These are phyloP conservation scores for Penicillium sumatraense DNA, from an alignment of 2,329 filamentous ascomycete species.

Conservation along the genomic window DNA sequence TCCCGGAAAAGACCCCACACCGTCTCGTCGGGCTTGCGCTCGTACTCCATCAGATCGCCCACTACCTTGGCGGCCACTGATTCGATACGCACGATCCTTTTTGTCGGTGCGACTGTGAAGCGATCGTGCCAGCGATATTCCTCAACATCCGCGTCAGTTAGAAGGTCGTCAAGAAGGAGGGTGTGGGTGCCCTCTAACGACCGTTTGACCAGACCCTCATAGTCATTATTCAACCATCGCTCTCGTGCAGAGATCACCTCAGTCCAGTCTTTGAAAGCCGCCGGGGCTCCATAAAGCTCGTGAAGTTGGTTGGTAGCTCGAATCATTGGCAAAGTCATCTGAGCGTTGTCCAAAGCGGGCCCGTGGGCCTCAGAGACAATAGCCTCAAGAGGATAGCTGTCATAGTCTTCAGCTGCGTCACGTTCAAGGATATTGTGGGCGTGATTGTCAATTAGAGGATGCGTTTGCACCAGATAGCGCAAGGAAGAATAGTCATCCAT, in stretches of 20 bases:
- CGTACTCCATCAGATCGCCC: constrained; percentile 49
- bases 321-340: constrained; percentile 68
- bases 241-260: constrained; percentile 57
- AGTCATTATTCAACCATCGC: constrained; percentile 53
- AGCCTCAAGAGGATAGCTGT: constrained; percentile 57
- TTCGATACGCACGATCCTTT: constrained; percentile 79
- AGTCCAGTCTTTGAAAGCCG: constrained; percentile 64
- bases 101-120: constrained; percentile 67
- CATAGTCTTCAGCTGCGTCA: constrained; percentile 37
- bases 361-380: constrained; percentile 76
- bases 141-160: constrained; percentile 62
- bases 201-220: constrained; percentile 62
- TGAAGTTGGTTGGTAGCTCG: constrained; percentile 72
- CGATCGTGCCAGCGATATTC: constrained; percentile 67
- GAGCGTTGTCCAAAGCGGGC: constrained; percentile 66
- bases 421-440: constrained; percentile 49
- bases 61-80: constrained; percentile 68
- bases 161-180: constrained; percentile 77
- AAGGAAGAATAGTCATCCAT: constrained; percentile 38
- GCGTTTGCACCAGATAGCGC: constrained; percentile 40
- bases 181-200: constrained; percentile 75
- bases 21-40: constrained; percentile 39
- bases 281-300: constrained; percentile 65
- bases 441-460: constrained; percentile 54
- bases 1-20: constrained; percentile 31